Conservation (phyloP, 2,329 filamentous ascomycete genomes). For the Paecilomyces fulvus region DNA sequence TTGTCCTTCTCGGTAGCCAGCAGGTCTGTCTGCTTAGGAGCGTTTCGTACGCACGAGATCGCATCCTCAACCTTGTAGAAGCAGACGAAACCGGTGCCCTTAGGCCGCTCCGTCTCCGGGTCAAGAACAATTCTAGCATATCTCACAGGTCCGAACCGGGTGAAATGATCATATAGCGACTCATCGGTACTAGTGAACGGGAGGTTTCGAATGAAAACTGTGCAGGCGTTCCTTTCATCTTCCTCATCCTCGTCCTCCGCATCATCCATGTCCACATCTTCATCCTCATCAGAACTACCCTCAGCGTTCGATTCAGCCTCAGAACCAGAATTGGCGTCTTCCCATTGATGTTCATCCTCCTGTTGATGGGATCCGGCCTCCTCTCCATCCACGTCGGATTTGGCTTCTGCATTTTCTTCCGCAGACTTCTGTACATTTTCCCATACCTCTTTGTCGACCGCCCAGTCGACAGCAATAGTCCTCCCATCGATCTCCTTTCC, state of each 20-base stretch:
- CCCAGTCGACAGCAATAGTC: slow-evolving; percentile 89
- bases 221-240: slow-evolving; percentile 55
- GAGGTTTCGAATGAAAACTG: slow-evolving; percentile 87
- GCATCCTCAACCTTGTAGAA: slow-evolving; percentile 74
- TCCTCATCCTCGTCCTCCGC: slow-evolving; percentile 37
- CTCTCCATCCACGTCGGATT: slow-evolving; percentile 25
- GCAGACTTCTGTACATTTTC: slow-evolving; percentile 51
- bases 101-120: slow-evolving; percentile 71
- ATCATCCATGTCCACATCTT: slow-evolving; percentile 35
- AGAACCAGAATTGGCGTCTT: slow-evolving; percentile 29
- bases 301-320: slow-evolving; percentile 31
- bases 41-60: slow-evolving; percentile 63
- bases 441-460: slow-evolving; percentile 86
- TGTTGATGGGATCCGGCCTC: slow-evolving; percentile 38
- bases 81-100: slow-evolving; percentile 90
- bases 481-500: slow-evolving; percentile 84
- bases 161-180: slow-evolving; percentile 74
- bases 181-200: slow-evolving; percentile 84
- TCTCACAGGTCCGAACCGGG: slow-evolving; percentile 75
- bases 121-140: slow-evolving; percentile 92
- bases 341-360: slow-evolving; percentile 33
- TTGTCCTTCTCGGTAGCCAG: slow-evolving; percentile 35
- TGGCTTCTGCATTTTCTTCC: slow-evolving; percentile 12
- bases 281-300: slow-evolving; percentile 36
- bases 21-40: slow-evolving; percentile 49